A percentile compares a stretch with the other conserved stretches of the same genome.
Evolutionary conservation across 345 rosid species (phyloP).

Genomic region (Citrus inodora): DNA sequence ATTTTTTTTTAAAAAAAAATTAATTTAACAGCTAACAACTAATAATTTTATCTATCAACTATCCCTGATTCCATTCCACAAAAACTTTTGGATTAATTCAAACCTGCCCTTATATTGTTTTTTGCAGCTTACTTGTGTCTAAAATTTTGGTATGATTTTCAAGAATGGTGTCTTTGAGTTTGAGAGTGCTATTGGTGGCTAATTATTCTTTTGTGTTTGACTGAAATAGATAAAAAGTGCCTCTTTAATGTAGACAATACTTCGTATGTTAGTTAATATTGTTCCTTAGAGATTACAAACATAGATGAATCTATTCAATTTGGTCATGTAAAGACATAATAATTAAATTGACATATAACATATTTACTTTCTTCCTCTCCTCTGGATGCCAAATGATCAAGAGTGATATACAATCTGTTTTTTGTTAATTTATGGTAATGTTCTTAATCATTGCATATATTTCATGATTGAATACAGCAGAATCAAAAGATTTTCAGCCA

Average conservation of each 20-base stretch:
- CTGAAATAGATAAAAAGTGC: neutral
- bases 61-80: neutral
- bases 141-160: neutral
- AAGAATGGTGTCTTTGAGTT: neutral
- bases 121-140: neutral
- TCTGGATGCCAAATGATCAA: no score
- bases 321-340: neutral
- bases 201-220: neutral
- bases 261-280: neutral
- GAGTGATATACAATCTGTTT: no score
- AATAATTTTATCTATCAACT: neutral
- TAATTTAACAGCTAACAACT: neutral
- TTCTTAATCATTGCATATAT: neutral
- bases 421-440: no score
- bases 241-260: neutral
- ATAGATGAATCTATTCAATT: neutral
- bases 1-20: no score
- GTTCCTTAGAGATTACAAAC: neutral
- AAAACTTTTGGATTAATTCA: no score
- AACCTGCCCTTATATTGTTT: no score
- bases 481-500: slow-evolving; percentile 26
- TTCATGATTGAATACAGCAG: slow-evolving; percentile 20
- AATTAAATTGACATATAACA: no score
- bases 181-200: neutral
- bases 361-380: no score